phyloP scores from a whole-genome alignment of 805 yeast species.

The Hanseniaspora thailandica region DNA sequence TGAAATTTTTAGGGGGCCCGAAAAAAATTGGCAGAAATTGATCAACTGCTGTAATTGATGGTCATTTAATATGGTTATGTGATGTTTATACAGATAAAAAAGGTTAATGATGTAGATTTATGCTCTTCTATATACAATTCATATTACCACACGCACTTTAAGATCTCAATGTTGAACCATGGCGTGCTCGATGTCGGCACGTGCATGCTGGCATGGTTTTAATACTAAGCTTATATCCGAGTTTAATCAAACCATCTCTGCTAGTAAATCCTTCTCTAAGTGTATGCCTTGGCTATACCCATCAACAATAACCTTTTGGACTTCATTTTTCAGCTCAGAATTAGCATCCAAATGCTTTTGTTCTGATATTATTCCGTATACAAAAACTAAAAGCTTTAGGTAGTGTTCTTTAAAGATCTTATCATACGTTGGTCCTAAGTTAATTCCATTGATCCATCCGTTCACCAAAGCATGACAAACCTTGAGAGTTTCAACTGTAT shows the following conservation, averaged over 20 bases:
- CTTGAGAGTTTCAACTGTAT: constrained; percentile 28
- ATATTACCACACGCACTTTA: no score
- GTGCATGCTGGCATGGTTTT: no score
- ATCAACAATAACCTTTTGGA: constrained; percentile 19
- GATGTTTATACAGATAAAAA: no score
- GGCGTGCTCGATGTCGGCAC: no score
- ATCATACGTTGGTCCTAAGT: constrained; percentile 40
- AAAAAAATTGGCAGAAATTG: no score
- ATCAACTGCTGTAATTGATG: no score
- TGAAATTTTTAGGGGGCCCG: background rate
- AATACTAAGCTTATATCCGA: no score
- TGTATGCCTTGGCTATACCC: constrained; percentile 22
- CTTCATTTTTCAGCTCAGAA: background rate
- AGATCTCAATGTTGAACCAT: no score
- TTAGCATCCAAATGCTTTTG: constrained; percentile 10
- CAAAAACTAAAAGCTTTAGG: constrained; percentile 36
- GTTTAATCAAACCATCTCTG: background rate
- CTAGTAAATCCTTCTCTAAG: background rate
- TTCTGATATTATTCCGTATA: background rate
- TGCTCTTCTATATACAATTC: no score
- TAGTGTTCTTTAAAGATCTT: constrained; percentile 42
- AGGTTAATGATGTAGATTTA: no score
- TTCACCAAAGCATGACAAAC: constrained; percentile 45
- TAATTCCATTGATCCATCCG: constrained; percentile 44
- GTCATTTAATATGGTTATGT: no score